Conservation (phyloP, 2,329 filamentous ascomycete genomes). For the Xylariaceae sp. region DNA sequence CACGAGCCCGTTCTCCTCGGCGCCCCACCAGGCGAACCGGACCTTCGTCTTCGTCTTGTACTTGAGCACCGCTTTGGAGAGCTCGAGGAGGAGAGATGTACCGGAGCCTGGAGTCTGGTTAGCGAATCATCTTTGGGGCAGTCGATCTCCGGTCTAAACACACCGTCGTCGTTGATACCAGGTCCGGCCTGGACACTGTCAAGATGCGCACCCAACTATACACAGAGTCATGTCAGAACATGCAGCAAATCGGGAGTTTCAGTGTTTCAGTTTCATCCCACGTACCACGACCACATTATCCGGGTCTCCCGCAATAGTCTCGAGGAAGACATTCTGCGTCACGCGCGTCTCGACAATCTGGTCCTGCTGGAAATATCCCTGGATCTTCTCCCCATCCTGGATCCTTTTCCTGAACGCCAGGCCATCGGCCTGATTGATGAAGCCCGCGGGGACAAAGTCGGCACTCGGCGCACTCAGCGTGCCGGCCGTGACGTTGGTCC, state of each 20-base stretch:
- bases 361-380: constrained; percentile 9
- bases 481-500: constrained; percentile 9
- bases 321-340: constrained; percentile 10
- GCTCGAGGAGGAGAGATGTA: constrained; percentile 5
- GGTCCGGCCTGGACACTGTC: constrained; percentile 11
- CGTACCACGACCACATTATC: constrained; percentile 10
- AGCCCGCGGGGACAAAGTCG: constrained; percentile 10
- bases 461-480: constrained; percentile 7
- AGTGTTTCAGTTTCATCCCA: no score
- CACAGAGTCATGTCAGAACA: not conserved
- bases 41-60: constrained; percentile 11
- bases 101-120: constrained; percentile 3
- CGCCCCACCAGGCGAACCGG: constrained; percentile 12
- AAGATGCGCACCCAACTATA: constrained; percentile 9
- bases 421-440: constrained; percentile 10
- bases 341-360: constrained; percentile 9
- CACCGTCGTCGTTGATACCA: constrained; percentile 11
- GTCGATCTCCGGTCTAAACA: no score
- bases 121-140: no score
- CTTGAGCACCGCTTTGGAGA: constrained; percentile 7
- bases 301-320: constrained; percentile 6
- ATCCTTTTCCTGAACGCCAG: constrained; percentile 5
- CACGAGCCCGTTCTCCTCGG: constrained; percentile 10
- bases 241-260: not conserved
- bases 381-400: constrained; percentile 7